Conservation (phyloP, 1,284 basidiomycete species). For the Moesziomyces globuligerus region DNA sequence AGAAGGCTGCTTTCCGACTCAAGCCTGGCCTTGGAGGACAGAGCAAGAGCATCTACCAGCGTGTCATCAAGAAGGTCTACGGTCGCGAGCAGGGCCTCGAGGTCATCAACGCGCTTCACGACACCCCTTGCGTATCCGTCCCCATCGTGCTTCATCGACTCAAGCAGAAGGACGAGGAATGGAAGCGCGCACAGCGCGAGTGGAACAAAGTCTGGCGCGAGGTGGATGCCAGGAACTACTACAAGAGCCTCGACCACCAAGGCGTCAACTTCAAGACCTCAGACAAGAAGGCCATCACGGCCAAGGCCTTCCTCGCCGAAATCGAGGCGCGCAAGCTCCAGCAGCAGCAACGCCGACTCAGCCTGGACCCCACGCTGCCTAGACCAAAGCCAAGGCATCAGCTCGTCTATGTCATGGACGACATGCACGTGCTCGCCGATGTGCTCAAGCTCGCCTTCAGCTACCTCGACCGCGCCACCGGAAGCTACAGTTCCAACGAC, state of each 20-base stretch:
- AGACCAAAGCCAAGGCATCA: conserved; percentile 71
- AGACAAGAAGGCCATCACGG: conserved; percentile 94
- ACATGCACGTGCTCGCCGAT: conserved; percentile 85
- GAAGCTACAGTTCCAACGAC: conserved; percentile 79
- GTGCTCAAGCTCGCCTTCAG: conserved; percentile 87
- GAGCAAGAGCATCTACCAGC: conserved; percentile 88
- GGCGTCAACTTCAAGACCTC: conserved; percentile 92
- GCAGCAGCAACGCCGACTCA: conserved; percentile 72
- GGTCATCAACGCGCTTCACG: conserved; percentile 89
- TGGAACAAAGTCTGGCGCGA: conserved; percentile 98
- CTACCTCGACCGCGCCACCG: conserved; percentile 81
- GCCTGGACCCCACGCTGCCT: conserved; percentile 57
- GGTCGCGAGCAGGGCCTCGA: conserved; percentile 84
- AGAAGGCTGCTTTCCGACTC: conserved; percentile 83
- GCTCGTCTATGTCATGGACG: conserved; percentile 81
- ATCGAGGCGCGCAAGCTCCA: conserved; percentile 82
- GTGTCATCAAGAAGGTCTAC: conserved; percentile 94
- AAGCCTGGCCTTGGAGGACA: conserved; percentile 89
- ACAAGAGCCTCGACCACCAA: conserved; percentile 95
- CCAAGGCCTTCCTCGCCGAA: conserved; percentile 87
- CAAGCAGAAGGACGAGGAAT: conserved; percentile 96
- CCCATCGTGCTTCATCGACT: conserved; percentile 90
- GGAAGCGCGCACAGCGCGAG: conserved; percentile 91
- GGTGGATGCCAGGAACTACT: conserved; percentile 89
- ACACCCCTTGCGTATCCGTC: conserved; percentile 87